phyloP scores from a whole-genome alignment of 1,284 basidiomycete species.

The Heterobasidion annosum region DNA sequence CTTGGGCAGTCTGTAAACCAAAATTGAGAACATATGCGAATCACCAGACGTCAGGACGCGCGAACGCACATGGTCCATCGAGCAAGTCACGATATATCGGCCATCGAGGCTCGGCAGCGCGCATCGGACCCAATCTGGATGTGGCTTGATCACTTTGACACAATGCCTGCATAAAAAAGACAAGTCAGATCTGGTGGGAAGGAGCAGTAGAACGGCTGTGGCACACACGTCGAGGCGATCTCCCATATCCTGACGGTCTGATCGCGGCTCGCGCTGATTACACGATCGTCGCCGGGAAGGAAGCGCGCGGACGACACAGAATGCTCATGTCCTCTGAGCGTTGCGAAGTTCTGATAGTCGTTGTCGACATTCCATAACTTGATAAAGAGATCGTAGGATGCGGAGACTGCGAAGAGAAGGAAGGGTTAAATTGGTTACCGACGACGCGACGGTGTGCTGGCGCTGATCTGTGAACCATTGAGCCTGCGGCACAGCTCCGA shows the following conservation, averaged over 20 bases:
- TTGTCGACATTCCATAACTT: slow-evolving; percentile 73
- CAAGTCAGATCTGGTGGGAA: background rate
- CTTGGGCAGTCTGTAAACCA: slow-evolving; percentile 43
- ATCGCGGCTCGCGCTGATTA: slow-evolving; percentile 68
- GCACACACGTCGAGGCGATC: slow-evolving; percentile 51
- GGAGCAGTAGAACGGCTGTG: background rate
- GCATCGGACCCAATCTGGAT: slow-evolving; percentile 66
- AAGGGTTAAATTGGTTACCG: background rate
- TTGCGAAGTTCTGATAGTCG: slow-evolving; percentile 67
- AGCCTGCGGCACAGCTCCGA: too few species aligned
- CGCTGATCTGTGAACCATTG: too few species aligned
- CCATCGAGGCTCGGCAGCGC: slow-evolving; percentile 59
- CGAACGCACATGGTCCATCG: slow-evolving; percentile 57
- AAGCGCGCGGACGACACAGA: slow-evolving; percentile 66
- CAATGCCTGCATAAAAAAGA: slow-evolving; percentile 33
- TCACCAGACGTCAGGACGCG: background rate
- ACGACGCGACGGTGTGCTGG: background rate
- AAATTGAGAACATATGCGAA: slow-evolving; percentile 3
- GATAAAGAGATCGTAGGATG: slow-evolving; percentile 70
- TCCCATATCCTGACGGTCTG: slow-evolving; percentile 71
- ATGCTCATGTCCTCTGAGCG: slow-evolving; percentile 73
- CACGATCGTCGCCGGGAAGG: slow-evolving; percentile 57
- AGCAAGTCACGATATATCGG: slow-evolving; percentile 50
- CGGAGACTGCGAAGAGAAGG: slow-evolving; percentile 40
- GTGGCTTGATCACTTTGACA: slow-evolving; percentile 49